phyloP scores from a whole-genome alignment of 78 protist species.

The Andalucia godoyi region DNA sequence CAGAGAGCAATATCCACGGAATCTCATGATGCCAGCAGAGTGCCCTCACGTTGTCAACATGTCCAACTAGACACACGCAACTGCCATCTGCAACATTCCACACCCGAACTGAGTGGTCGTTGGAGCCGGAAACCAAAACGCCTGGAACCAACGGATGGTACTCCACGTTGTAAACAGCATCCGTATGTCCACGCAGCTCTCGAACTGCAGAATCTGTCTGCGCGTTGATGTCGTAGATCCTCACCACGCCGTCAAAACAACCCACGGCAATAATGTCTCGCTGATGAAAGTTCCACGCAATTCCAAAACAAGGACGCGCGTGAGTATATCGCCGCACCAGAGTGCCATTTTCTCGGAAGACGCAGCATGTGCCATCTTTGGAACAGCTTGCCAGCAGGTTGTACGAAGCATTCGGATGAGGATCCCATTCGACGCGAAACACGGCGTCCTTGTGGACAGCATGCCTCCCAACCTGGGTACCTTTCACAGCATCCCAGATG shows the following conservation, averaged over 20 bases:
- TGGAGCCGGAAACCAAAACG: conserved; percentile 15
- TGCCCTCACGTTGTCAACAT: conserved; percentile 15
- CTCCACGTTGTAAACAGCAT: conserved; percentile 9
- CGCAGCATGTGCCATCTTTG: no score
- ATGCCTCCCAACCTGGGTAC: no score
- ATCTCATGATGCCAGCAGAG: conserved; percentile 12
- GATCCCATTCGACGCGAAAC: no score
- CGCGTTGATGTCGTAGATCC: neutral
- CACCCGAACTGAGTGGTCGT: conserved; percentile 19
- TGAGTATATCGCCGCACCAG: neutral
- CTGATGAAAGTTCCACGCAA: neutral
- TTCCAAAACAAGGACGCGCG: neutral
- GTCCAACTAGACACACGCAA: neutral
- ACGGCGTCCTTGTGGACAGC: no score
- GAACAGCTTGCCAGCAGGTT: neutral
- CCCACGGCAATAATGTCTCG: neutral
- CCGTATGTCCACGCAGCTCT: conserved; percentile 1
- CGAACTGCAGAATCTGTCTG: neutral
- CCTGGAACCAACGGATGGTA: conserved; percentile 17
- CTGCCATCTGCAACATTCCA: conserved; percentile 8
- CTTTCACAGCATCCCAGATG: no score
- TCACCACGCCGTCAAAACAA: neutral
- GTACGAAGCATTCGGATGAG: no score
- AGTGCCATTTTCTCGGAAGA: no score
- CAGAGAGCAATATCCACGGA: conserved; percentile 22